Evolutionary conservation across 495 filamentous ascomycete species (phyloP).

Genomic region (Parathielavia hyrcaniae): DNA sequence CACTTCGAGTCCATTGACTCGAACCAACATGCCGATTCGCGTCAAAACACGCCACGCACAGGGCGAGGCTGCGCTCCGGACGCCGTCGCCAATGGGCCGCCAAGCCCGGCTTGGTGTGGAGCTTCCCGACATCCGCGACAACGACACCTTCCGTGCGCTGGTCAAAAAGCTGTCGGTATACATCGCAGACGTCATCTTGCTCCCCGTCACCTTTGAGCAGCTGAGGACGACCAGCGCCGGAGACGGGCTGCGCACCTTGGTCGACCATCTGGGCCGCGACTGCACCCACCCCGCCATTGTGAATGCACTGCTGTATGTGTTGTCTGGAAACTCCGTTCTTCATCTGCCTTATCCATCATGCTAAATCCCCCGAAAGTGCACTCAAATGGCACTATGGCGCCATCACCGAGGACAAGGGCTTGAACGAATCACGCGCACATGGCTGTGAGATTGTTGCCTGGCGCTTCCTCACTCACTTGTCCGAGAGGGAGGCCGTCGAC

Average conservation of each 20-base stretch:
- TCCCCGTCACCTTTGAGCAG: conserved; percentile 73
- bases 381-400: conserved; percentile 72
- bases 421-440: conserved; percentile 69
- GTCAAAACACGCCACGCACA: conserved; percentile 37
- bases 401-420: conserved; percentile 58
- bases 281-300: conserved; percentile 70
- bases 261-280: conserved; percentile 56
- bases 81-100: conserved; percentile 26
- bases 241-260: conserved; percentile 56
- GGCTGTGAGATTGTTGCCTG: conserved; percentile 92
- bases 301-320: conserved; percentile 66
- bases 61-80: conserved; percentile 19
- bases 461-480: conserved; percentile 73
- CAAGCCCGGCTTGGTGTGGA: conserved; percentile 30
- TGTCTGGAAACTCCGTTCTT: not conserved
- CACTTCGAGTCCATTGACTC: not conserved
- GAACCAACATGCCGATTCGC: conserved; percentile 38
- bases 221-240: conserved; percentile 61
- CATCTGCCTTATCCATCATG: not conserved
- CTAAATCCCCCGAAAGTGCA: conserved; percentile 46
- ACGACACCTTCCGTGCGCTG: conserved; percentile 60
- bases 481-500: conserved; percentile 74
- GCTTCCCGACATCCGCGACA: conserved; percentile 55
- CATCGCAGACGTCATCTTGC: conserved; percentile 56
- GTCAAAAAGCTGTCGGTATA: conserved; percentile 65